phyloP scores from a whole-genome alignment of 805 yeast genomes.

The Lipomyces yamadae region DNA sequence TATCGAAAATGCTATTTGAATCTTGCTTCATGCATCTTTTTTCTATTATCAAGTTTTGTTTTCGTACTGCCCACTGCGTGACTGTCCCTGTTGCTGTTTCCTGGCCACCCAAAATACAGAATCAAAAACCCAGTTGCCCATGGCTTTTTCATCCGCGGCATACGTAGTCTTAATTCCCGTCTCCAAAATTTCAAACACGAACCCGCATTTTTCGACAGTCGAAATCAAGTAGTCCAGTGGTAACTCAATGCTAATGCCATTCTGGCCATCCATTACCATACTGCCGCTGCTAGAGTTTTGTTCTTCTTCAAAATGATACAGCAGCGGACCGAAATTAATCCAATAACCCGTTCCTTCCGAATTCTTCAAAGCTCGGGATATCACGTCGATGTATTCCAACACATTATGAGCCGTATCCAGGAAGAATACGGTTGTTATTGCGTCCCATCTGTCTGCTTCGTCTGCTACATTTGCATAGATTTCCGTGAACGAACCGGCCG shows the following conservation, averaged over 20 bases:
- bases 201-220: slow-evolving; percentile 64
- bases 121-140: slow-evolving; percentile 59
- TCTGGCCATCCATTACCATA: not conserved
- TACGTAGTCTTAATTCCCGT: slow-evolving; percentile 53
- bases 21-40: no score
- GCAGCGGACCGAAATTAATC: slow-evolving; percentile 91
- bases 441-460: slow-evolving; percentile 47
- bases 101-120: slow-evolving; percentile 67
- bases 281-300: not conserved
- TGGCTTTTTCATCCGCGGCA: slow-evolving; percentile 54
- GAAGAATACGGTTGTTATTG: slow-evolving; percentile 63
- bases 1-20: no score
- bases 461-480: slow-evolving; percentile 47
- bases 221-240: slow-evolving; percentile 65
- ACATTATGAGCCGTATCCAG: slow-evolving; percentile 91
- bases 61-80: no score
- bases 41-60: no score
- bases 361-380: slow-evolving; percentile 51
- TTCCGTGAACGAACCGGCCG: slow-evolving; percentile 66
- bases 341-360: slow-evolving; percentile 56
- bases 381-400: slow-evolving; percentile 72
- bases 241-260: slow-evolving; percentile 71
- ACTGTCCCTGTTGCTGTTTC: not conserved
- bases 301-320: slow-evolving; percentile 68
- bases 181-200: slow-evolving; percentile 50